A percentile compares a stretch with the other conserved stretches of the same genome.
Conservation (phyloP, 2,329 filamentous ascomycete genomes). For the Blastomyces silverae region DNA sequence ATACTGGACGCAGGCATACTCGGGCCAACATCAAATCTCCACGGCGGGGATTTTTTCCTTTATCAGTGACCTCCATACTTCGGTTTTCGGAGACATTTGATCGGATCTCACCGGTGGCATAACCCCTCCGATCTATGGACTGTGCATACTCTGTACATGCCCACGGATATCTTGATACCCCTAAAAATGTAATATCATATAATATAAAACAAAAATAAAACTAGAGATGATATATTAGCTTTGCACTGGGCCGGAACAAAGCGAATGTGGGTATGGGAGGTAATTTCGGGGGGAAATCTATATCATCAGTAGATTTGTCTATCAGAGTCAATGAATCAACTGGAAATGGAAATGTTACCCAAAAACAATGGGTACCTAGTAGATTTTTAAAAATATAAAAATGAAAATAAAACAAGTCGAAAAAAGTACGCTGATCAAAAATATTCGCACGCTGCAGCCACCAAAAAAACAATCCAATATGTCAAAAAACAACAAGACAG, state of each 20-base stretch:
- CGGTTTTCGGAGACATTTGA: neutral
- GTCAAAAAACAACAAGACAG: neutral
- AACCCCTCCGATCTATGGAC: no score
- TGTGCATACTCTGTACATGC: no score
- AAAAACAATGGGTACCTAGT: neutral
- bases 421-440: neutral
- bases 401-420: neutral
- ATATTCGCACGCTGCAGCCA: neutral
- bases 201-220: no score
- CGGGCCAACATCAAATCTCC: neutral
- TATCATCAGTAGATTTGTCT: neutral
- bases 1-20: neutral
- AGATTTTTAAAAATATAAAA: neutral
- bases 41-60: neutral
- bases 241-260: neutral
- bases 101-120: neutral
- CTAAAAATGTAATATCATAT: no score
- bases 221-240: no score
- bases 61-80: no score
- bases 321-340: neutral
- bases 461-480: neutral
- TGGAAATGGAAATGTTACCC: neutral
- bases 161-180: no score
- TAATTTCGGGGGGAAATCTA: neutral
- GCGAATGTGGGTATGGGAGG: neutral